phyloP scores from a whole-genome alignment of 805 yeast genomes.

The Yamadazyma tumulicola region DNA sequence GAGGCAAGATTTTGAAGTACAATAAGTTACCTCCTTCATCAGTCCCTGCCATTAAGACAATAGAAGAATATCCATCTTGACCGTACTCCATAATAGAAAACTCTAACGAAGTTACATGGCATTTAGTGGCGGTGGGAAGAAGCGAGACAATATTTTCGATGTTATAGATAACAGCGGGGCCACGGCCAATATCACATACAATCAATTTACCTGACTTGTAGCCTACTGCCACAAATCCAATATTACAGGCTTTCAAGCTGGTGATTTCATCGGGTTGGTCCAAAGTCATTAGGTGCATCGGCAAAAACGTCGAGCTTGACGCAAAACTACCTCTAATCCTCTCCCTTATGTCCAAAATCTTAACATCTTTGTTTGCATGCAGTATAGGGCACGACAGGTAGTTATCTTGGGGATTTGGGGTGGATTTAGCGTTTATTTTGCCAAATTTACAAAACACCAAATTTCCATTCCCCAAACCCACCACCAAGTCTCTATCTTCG shows the following conservation, averaged over 20 bases:
- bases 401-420: constrained; percentile 15
- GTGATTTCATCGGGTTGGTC: constrained; percentile 47
- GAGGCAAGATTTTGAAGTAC: constrained; percentile 64
- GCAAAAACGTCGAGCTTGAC: constrained; percentile 29
- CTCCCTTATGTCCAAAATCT: constrained; percentile 48
- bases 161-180: constrained; percentile 63
- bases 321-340: constrained; percentile 46
- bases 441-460: constrained; percentile 74
- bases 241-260: constrained; percentile 61
- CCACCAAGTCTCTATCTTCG: constrained; percentile 71
- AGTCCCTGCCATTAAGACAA: constrained; percentile 73
- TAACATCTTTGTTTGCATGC: constrained; percentile 33
- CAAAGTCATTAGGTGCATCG: constrained; percentile 26
- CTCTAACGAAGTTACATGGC: constrained; percentile 57
- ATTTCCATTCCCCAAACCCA: constrained; percentile 66
- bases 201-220: constrained; percentile 71
- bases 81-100: constrained; percentile 70
- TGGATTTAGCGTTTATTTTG: constrained; percentile 18
- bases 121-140: constrained; percentile 28
- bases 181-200: constrained; percentile 70
- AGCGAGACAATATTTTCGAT: constrained; percentile 25
- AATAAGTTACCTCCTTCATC: constrained; percentile 64
- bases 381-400: constrained; percentile 26
- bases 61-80: constrained; percentile 67
- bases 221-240: constrained; percentile 83